Percentiles rank a stretch among this genome's conserved stretches.
phyloP scores from a whole-genome alignment of 176 grass and related monocot species.

The Pharus latifolius region DNA sequence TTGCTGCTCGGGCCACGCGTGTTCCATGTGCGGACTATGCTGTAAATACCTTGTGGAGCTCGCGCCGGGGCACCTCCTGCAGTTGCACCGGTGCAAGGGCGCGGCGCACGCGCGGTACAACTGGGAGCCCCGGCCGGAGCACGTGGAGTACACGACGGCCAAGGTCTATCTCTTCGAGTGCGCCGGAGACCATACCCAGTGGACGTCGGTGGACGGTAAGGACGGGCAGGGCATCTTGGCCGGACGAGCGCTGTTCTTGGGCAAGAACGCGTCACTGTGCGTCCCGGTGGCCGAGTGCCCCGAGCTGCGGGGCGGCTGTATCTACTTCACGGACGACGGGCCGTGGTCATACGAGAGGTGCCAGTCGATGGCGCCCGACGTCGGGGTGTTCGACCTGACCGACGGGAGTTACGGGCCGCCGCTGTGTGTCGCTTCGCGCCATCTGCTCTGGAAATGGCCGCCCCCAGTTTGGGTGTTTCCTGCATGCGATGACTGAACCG shows the following conservation, averaged over 20 bases:
- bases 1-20: neutral
- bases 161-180: slow-evolving; percentile 38
- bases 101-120: slow-evolving; percentile 1
- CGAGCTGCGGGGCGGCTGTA: slow-evolving; percentile 10
- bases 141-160: slow-evolving; percentile 38
- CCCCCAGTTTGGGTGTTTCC: slow-evolving; percentile 46
- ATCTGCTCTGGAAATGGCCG: slow-evolving; percentile 49
- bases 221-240: neutral
- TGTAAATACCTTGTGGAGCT: slow-evolving; percentile 53
- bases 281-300: neutral
- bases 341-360: slow-evolving; percentile 45
- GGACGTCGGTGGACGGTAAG: neutral
- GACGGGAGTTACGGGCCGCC: slow-evolving; percentile 26
- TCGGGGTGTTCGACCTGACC: slow-evolving; percentile 40
- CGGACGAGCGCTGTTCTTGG: slow-evolving; percentile 33
- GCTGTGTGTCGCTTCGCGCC: neutral
- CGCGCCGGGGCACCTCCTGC: slow-evolving; percentile 26
- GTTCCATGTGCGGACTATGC: slow-evolving; percentile 15
- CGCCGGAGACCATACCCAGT: neutral
- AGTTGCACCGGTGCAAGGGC: slow-evolving; percentile 23
- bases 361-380: slow-evolving; percentile 44
- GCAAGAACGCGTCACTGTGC: slow-evolving; percentile 40
- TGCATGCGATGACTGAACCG: neutral
- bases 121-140: slow-evolving; percentile 41
- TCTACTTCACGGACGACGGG: slow-evolving; percentile 58